Percentiles rank a stretch among this genome's conserved stretches.
These are phyloP conservation scores for Geoglossum cookeanum DNA, from an alignment of 2,329 filamentous ascomycete genomes.

Conservation along the genomic window DNA sequence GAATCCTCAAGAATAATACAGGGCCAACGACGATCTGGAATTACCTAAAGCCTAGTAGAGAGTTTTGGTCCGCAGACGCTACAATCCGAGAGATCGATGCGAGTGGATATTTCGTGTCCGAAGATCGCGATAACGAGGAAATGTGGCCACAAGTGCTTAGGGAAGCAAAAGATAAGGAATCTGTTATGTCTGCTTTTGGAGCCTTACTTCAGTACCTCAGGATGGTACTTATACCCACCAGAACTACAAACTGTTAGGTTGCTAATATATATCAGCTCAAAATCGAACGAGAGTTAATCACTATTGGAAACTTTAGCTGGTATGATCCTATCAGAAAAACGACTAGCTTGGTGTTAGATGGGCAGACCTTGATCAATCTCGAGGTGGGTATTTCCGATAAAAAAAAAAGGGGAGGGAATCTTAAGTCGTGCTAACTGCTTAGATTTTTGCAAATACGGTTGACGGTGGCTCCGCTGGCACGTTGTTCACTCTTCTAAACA, in stretches of 20 bases:
- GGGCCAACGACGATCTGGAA: constrained; percentile 91
- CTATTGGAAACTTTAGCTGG: constrained; percentile 74
- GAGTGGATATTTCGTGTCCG: constrained; percentile 55
- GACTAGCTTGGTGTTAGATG: constrained; percentile 78
- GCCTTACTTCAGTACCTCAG: constrained; percentile 71
- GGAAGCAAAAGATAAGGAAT: constrained; percentile 55
- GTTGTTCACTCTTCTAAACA: constrained; percentile 74
- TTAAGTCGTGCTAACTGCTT: background rate
- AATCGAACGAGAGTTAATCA: constrained; percentile 71
- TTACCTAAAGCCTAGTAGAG: constrained; percentile 62
- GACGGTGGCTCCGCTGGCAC: constrained; percentile 76
- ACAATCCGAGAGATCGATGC: constrained; percentile 65
- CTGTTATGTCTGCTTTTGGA: constrained; percentile 79
- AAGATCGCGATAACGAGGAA: constrained; percentile 36
- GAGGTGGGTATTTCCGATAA: constrained; percentile 27
- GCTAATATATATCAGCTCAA: constrained; percentile 39
- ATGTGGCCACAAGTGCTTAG: constrained; percentile 63
- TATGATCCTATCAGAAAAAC: constrained; percentile 87
- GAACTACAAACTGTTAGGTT: background rate
- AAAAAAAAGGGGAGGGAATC: background rate
- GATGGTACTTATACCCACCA: constrained; percentile 9
- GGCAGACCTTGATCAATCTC: constrained; percentile 93
- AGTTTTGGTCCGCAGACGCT: constrained; percentile 80
- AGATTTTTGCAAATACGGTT: constrained; percentile 75
- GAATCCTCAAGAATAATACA: constrained; percentile 93